Percentiles rank a stretch among this genome's conserved stretches.
phyloP scores from a whole-genome alignment of 306 rosid species.

The Rosa chinensis region DNA sequence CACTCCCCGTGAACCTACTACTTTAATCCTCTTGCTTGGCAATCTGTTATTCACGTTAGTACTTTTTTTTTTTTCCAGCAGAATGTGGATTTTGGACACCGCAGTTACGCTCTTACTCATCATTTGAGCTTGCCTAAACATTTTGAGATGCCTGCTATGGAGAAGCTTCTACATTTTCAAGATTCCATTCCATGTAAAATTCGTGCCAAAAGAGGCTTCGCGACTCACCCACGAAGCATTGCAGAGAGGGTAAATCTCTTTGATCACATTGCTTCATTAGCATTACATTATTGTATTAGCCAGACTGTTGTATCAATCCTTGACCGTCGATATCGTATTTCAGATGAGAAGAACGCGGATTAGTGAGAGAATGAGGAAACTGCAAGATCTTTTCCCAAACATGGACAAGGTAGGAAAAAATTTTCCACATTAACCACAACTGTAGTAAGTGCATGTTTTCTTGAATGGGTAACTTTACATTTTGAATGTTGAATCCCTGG shows the following conservation, averaged over 20 bases:
- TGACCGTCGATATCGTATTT: background rate
- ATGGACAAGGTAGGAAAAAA: conserved; percentile 70
- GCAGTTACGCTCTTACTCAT: conserved; percentile 47
- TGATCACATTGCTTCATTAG: background rate
- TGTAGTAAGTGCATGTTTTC: background rate
- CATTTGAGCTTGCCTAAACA: conserved; percentile 70
- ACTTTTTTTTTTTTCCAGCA: conserved; percentile 9
- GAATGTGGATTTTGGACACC: conserved; percentile 43
- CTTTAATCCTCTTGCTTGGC: background rate
- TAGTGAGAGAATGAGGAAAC: conserved; percentile 80
- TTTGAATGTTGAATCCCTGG: conserved; percentile 8
- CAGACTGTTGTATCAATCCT: background rate
- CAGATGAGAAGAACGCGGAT: conserved; percentile 82
- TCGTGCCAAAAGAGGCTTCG: conserved; percentile 91
- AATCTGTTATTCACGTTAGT: conserved; percentile 9
- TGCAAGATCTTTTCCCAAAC: conserved; percentile 74
- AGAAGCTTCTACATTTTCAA: conserved; percentile 59
- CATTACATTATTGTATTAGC: conserved; percentile 2
- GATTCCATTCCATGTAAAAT: conserved; percentile 69
- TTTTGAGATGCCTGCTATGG: conserved; percentile 46
- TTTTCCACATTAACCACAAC: background rate
- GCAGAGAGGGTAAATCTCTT: conserved; percentile 77
- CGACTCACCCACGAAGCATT: conserved; percentile 95
- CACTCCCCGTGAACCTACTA: background rate
- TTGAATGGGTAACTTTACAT: background rate